Base-by-base conservation (phyloP, 805 yeast species). In the Metschnikowia vanudenii region DNA sequence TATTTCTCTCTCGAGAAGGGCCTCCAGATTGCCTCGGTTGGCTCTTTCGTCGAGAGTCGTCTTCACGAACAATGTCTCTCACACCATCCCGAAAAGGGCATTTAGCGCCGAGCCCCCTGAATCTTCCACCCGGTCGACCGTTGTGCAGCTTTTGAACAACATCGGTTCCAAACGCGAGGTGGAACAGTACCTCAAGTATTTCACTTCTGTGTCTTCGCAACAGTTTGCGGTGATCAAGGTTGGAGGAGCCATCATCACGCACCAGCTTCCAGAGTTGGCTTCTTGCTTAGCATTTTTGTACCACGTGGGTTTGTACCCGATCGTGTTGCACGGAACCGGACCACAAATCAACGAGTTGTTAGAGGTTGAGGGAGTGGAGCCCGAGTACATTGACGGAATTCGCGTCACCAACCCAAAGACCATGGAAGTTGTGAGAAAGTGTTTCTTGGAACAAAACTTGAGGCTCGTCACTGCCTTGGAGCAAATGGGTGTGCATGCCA, bases 171-270 rank as follows among this genome's bases (percentile, higher is more conserved):
- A 94, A 65, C 80, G 98, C 54, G 99, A 94, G 70, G 99, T 94
- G 37, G 99, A 94, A 67, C 99, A 94, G 68, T 94, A 94, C 68
- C 79, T 94, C 61, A 91, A 90, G 66, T 92, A 92, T 68, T 94
- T 94, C 76, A 91, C 98, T 1, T 89, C 97, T 28, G 98, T 94
- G 14, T 84, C 90, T 5, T 91, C 90, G 57, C 98, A 94, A 65
- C 97, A 94, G 62, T 94, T 94, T 61, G 99, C 99, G 3, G 97
- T 94, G 37, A 94, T 94, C 69, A 94, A 94, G 67, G 99, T 94
- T 37, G 99, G 99, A 34, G 99, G 99, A 54, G 99, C 99, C 32
- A 92, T 94, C 60, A 94, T 94, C 66, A 92, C 98, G 39, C 95
- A 94, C 57, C 94, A 92, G 59, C 73, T 94, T 53, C 86, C 90